Base-by-base conservation (phyloP, 1,284 basidiomycete genomes). In the Ceratobasidium sp. region DNA sequence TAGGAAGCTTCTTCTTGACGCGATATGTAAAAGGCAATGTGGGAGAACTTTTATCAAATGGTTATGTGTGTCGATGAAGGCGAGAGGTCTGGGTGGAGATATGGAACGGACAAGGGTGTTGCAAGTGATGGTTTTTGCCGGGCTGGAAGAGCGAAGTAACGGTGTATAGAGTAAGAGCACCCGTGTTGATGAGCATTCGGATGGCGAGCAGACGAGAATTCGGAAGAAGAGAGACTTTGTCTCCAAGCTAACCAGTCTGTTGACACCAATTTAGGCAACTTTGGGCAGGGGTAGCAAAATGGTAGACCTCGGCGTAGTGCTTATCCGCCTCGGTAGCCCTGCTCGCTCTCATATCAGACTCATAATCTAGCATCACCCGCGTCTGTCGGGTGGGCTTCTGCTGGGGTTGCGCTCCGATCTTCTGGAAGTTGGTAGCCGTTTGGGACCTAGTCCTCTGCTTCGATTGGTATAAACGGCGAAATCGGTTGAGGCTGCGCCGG, bases 391-490 rank as follows among this genome's bases (percentile, higher is more conserved):
- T 66, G 73, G 59, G 79, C 76, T 28, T 28, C 50, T 20, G 20
- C 26, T 23, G 66, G 66, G 6, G 67, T 56, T 54, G 83, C 65
- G 67, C 85, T 71, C 40, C 61, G 70, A 26, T 82, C 82, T 77
- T 83, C 78, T 7, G 78, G 64, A 44, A 78, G 80, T 78, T 74
- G 70, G 44, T 77, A 83, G 3, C 93, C 93, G 68, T 91, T 90
- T 23, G 94, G 87, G 5, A 94, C 88, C 85, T 91, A 95, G 77
- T 92, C 91, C 83, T 96, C 94, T 7, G 94, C 94, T 54, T 94
- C 94, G 79, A 91, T 93, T 1, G 92, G 94, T 26, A 96, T 94
- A 95, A 96, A 79, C 88, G 91, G 0, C 92, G 94, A 85, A 95
- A 96, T 23, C 94, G 88, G 83, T 96, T 95, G 77, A 95, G 84